Percentiles rank a stretch among this genome's conserved stretches.
Conservation (phyloP, 768 basidiomycete genomes). For the Candolleomyces eurysporus region DNA sequence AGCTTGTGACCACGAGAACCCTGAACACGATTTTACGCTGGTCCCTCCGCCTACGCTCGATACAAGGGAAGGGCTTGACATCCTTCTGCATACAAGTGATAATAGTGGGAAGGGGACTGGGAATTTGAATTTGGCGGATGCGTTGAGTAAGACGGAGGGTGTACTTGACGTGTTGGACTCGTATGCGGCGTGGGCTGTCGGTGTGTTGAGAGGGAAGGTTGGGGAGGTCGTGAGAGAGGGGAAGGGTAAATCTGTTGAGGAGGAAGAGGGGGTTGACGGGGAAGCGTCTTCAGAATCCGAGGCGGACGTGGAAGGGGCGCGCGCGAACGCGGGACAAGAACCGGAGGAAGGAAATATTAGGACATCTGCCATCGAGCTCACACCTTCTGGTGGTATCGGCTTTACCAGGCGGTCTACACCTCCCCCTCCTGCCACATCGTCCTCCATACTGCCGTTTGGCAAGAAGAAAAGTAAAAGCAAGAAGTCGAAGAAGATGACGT, state of each 20-base stretch:
- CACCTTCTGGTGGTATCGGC: neutral
- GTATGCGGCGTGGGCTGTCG: slow-evolving; percentile 2
- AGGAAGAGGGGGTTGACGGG: neutral
- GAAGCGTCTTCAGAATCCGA: neutral
- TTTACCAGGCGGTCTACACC: neutral
- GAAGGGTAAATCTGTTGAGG: neutral
- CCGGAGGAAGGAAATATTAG: neutral
- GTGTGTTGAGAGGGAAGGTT: slow-evolving; percentile 5
- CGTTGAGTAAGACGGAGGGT: neutral
- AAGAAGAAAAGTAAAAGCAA: slow-evolving; percentile 20
- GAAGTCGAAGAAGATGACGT: neutral
- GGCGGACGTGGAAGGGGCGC: neutral
- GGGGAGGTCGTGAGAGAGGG: neutral
- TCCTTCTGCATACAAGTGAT: neutral
- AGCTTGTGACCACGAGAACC: neutral
- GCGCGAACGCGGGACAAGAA: neutral
- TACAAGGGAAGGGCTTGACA: neutral
- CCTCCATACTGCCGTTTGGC: neutral
- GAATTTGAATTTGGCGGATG: neutral
- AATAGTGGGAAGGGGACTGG: neutral
- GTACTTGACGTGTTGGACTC: neutral
- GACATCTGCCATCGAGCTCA: neutral
- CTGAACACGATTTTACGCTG: neutral
- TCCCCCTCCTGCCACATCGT: neutral
- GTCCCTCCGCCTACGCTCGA: neutral